Base-by-base conservation (phyloP, 2,329 filamentous ascomycete species). In the Dothideomycetes sp. region DNA sequence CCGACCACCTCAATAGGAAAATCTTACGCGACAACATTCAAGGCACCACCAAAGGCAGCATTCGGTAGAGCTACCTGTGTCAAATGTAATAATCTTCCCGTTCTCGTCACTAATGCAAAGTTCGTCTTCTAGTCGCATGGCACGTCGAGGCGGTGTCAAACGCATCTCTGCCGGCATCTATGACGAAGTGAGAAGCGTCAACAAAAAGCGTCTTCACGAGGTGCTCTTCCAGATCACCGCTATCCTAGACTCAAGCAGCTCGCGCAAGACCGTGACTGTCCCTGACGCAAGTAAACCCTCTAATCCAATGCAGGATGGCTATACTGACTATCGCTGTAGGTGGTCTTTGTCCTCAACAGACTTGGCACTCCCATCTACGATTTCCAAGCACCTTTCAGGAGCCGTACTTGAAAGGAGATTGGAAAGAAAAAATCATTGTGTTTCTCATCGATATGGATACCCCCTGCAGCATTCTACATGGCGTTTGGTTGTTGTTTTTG, bases 71-170 rank as follows among this genome's bases (percentile, higher is more conserved):
- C 34, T 27, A 17, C 9, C 19, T 13, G 13, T 24, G 13, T 13
- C 16, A 15, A 6, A 4, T 9, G 8, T 30, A 29, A 8, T 10
- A 9, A 29, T 31, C 16, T 28, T n/a, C n/a, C n/a, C n/a, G n/a
- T n/a, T n/a, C n/a, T 24, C 11, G 10, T 19, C 4, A 17, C 15
- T 32, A 19, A 30, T 8, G 9, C 17, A n/a, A 10, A 15, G 6
- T 10, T 17, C 8, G 3, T 4, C 16, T 13, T 5, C 18, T 12
- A 43, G 87, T 59, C 78, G 83, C 28, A 61, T 89, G 0, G 84
- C 84, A 1, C 74, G 84, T 5, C 76, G 84, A 5, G 84, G 83
- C 1, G 84, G 84, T 0, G 79, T 89, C 0, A 87, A 87, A 55
- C 68, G 83, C 0, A 85, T 88, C 7, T 80, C 78, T 0, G 71